Evolutionary conservation across 1,139 yeast genomes (phyloP).

Genomic region (Lipomyces yarrowii): DNA sequence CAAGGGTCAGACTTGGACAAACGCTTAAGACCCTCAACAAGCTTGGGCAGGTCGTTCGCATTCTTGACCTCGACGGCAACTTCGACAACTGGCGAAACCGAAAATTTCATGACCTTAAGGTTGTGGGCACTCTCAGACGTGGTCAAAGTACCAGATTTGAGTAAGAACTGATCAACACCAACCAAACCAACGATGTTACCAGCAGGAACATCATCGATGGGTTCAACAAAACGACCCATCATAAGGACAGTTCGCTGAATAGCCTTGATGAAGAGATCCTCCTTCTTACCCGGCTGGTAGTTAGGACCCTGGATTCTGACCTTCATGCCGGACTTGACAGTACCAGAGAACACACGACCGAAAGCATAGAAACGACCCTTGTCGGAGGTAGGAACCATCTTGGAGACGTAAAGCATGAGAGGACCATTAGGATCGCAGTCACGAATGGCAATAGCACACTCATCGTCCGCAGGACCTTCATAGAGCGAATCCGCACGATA

Average conservation of each 20-base stretch:
- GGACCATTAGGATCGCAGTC: constrained; percentile 99
- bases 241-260: constrained; percentile 98
- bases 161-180: constrained; percentile 99
- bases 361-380: constrained; percentile 99
- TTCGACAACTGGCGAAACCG: constrained; percentile 99
- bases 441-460: constrained; percentile 87
- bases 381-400: constrained; percentile 99
- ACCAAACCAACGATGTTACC: constrained; percentile 99
- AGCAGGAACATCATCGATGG: constrained; percentile 99
- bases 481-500: constrained; percentile 99
- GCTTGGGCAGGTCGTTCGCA: constrained; percentile 98
- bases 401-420: constrained; percentile 98
- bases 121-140: constrained; percentile 96
- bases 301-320: constrained; percentile 99
- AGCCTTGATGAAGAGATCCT: constrained; percentile 94
- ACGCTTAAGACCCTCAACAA: constrained; percentile 99
- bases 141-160: constrained; percentile 99
- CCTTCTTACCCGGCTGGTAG: constrained; percentile 98
- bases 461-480: constrained; percentile 99
- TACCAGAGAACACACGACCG: constrained; percentile 99
- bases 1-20: constrained; percentile 99
- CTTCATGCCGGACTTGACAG: constrained; percentile 98
- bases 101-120: constrained; percentile 99
- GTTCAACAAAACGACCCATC: constrained; percentile 99
- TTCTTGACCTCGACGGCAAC: constrained; percentile 99